Base-by-base conservation (phyloP, 2,329 filamentous ascomycete genomes). In the Arthrinium phaeospermum region DNA sequence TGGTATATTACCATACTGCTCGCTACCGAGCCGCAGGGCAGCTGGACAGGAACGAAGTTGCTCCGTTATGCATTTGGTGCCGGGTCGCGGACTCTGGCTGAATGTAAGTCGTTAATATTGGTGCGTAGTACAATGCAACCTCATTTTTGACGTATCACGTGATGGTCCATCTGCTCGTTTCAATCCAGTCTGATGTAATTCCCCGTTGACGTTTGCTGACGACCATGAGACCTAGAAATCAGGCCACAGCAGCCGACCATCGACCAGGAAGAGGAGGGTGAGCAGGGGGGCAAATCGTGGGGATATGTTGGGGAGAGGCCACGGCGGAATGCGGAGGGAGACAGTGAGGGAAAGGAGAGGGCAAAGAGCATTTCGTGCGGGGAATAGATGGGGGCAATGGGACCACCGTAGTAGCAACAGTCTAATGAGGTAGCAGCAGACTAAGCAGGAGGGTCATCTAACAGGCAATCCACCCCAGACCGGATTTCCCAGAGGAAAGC, bases 391-490 rank as follows among this genome's bases (percentile, higher is more conserved):
- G 49, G 49, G 12, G 14, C 16, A 37, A 22, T 61, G 53, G 53
- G 57, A 13, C 57, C 57, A 64, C 57, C 30, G 16, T n/a, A n/a
- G 53, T 37, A 41, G 34, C 57, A 24, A 24, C 57, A n/a, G 34
- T 41, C 57, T 64, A 64, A 64, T 19, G 57, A 64, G 57, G 30
- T 64, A 61, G 53, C 53, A 61, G 53, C 53, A 61, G 27, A 61
- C 53, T 61, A 61, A 61, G 51, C 27, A 57, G 53, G 53, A 61
- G 34, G 53, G 53, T n/a, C 53, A 61, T 57, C 51, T 57, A 57
- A 57, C 51, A 57, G 27, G 27, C 16, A 57, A 57, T 34, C 51
- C 51, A 57, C 51, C 51, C 51, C 51, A 22, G 51, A 30, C 51
- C 30, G 24, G 24, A 19, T 19, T 57, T 34, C 30, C 30, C 22